phyloP scores from a whole-genome alignment of 345 rosid species.

The Salix viminalis region DNA sequence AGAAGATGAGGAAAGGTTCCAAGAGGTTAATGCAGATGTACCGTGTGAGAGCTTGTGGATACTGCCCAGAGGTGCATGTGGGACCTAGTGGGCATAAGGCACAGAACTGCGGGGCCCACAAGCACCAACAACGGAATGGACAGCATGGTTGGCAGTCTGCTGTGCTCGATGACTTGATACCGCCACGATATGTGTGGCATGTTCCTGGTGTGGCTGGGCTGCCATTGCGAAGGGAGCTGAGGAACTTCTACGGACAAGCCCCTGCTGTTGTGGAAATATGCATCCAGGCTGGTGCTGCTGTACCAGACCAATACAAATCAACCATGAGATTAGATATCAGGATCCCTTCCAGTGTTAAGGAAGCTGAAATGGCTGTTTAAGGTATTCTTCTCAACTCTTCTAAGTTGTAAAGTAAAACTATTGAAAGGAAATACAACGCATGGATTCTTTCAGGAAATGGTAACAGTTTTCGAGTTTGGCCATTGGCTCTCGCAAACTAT shows the following conservation, averaged over 20 bases:
- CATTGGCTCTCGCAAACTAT: not conserved
- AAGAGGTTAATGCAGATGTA: slow-evolving; percentile 82
- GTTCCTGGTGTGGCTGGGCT: slow-evolving; percentile 69
- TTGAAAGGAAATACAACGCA: not conserved
- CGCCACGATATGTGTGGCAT: slow-evolving; percentile 94
- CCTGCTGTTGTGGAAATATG: slow-evolving; percentile 92
- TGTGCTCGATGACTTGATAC: slow-evolving; percentile 78
- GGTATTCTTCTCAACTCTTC: not conserved
- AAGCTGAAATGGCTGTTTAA: slow-evolving; percentile 96
- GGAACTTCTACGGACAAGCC: slow-evolving; percentile 79
- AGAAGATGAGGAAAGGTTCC: slow-evolving; percentile 72
- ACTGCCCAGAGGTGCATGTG: slow-evolving; percentile 92
- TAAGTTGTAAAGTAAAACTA: slow-evolving; percentile 1
- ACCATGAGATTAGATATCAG: slow-evolving; percentile 97
- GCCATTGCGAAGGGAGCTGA: slow-evolving; percentile 63
- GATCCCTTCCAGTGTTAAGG: slow-evolving; percentile 62
- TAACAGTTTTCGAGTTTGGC: not conserved
- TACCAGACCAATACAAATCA: slow-evolving; percentile 71
- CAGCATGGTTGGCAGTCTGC: slow-evolving; percentile 98
- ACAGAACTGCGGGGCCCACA: slow-evolving; percentile 87
- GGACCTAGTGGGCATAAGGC: slow-evolving; percentile 91
- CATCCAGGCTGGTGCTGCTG: slow-evolving; percentile 68
- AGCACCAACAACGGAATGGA: slow-evolving; percentile 94
- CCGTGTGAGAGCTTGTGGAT: slow-evolving; percentile 86
- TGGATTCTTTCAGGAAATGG: not conserved